Evolutionary conservation across 768 basidiomycete genomes (phyloP), one percentile per base, ranked within the genome.

Genomic region (Mrakia gelida): DNA sequence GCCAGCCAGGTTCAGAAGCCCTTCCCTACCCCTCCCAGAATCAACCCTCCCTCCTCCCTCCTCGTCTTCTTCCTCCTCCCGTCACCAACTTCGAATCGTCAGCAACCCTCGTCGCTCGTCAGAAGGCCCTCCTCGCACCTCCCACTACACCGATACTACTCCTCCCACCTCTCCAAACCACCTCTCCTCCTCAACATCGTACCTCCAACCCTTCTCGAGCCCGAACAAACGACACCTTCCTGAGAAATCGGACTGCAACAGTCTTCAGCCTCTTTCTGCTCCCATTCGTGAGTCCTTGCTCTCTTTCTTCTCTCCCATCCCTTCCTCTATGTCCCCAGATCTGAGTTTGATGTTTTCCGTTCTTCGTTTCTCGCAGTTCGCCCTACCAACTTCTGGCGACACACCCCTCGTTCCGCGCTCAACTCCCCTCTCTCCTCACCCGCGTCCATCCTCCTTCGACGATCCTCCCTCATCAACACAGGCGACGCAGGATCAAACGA

Each of bases 351-450:
- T 7, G 8, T 1, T 32, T 45, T 28, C 43, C 38, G 38, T 38
- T 38, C 9, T 45, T 45, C 45, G 45, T 70, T 18, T 45, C 18
- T 54, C 67, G 21, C 79, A 92, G 92, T 92, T 52, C 90, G 92
- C n/a, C 92, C 92, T 0, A 91, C 89, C 10, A 91, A 92, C 0
- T 92, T 93, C 83, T 93, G 92, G 92, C 87, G 91, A 45, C 90
- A 89, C 80, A 92, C 90, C 1, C 87, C 85, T 43, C 88, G 90
- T 21, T 91, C 91, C 28, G 92, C 91, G 23, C 91, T 92, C 0
- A 87, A 90, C 67, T 88, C 87, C 6, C 88, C 91, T 9, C 90
- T 88, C 0, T 92, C 91, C 82, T 91, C 92, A 9, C 92, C 92
- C 0, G 88, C 91, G 0, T 88, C 88, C 0, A 89, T 91, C 82